Conservation (phyloP, 192 early-diverging fungal species). For the Linnemannia schmuckeri region DNA sequence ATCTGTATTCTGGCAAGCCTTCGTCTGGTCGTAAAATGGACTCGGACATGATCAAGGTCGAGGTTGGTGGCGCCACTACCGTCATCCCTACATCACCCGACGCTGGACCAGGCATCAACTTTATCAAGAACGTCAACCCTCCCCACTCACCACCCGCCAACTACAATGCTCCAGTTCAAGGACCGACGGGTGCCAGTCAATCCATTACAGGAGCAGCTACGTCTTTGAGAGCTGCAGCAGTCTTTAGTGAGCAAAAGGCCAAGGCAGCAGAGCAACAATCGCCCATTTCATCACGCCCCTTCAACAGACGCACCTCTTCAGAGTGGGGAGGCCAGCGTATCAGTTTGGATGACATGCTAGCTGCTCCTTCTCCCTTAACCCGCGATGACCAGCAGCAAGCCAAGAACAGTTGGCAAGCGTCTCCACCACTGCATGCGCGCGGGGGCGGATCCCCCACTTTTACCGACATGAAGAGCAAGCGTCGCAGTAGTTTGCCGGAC, state of each 20-base stretch:
- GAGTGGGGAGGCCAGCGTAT: conserved; percentile 34
- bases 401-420: conserved; percentile 42
- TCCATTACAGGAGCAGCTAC: conserved; percentile 36
- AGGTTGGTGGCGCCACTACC: conserved; percentile 37
- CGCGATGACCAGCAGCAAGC: conserved; percentile 33
- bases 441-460: conserved; percentile 10
- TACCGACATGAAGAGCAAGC: conserved; percentile 43
- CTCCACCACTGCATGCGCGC: conserved; percentile 27
- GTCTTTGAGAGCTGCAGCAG: conserved; percentile 29
- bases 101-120: conserved; percentile 36
- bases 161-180: neutral
- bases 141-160: conserved; percentile 16
- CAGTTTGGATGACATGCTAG: conserved; percentile 47
- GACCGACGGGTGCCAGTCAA: conserved; percentile 7
- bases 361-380: neutral
- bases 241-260: conserved; percentile 12
- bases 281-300: neutral
- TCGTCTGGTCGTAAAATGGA: conserved; percentile 11
- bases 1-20: neutral
- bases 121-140: conserved; percentile 33
- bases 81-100: conserved; percentile 38
- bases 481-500: conserved; percentile 55
- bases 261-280: neutral
- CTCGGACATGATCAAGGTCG: conserved; percentile 55
- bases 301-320: neutral